phyloP scores from a whole-genome alignment of 371 early-diverging fungal species.

The Mucor velutinosus region DNA sequence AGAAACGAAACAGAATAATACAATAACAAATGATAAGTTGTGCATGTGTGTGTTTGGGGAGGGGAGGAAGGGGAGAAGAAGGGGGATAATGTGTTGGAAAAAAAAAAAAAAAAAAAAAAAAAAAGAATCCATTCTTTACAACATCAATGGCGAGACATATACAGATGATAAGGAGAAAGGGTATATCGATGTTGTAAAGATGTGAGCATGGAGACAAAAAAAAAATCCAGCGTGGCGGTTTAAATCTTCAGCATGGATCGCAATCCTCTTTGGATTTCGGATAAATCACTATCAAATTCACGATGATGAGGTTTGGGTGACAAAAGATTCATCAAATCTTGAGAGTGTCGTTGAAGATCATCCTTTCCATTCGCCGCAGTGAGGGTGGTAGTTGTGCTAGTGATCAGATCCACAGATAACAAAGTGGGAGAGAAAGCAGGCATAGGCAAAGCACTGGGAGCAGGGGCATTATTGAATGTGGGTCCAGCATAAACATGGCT shows the following conservation, averaged over 20 bases:
- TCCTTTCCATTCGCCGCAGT: not conserved
- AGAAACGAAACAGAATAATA: not conserved
- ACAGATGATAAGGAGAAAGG: not conserved
- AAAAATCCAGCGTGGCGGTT: not conserved
- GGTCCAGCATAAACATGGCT: slow-evolving; percentile 71
- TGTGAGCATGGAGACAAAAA: slow-evolving; percentile 2
- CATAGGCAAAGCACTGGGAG: slow-evolving; percentile 73
- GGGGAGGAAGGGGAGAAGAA: not conserved
- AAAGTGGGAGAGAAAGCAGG: slow-evolving; percentile 55
- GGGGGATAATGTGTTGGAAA: not conserved
- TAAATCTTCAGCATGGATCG: slow-evolving; percentile 49
- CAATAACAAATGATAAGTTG: not conserved
- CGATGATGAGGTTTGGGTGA: slow-evolving; percentile 5
- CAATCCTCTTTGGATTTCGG: slow-evolving; percentile 47
- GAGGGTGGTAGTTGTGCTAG: not conserved
- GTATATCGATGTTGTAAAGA: slow-evolving; percentile 3
- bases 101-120: slow-evolving; percentile 20
- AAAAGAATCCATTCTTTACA: slow-evolving; percentile 2
- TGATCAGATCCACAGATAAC: slow-evolving; percentile 7
- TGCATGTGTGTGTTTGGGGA: not conserved
- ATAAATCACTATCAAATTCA: slow-evolving; percentile 28
- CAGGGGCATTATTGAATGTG: slow-evolving; percentile 80
- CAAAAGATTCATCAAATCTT: slow-evolving; percentile 35
- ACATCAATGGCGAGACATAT: not conserved
- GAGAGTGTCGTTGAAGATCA: slow-evolving; percentile 25